These are phyloP conservation scores for Saccharomyces hybrid DNA, from an alignment of 1,139 yeast genomes.

Conservation along the genomic window DNA sequence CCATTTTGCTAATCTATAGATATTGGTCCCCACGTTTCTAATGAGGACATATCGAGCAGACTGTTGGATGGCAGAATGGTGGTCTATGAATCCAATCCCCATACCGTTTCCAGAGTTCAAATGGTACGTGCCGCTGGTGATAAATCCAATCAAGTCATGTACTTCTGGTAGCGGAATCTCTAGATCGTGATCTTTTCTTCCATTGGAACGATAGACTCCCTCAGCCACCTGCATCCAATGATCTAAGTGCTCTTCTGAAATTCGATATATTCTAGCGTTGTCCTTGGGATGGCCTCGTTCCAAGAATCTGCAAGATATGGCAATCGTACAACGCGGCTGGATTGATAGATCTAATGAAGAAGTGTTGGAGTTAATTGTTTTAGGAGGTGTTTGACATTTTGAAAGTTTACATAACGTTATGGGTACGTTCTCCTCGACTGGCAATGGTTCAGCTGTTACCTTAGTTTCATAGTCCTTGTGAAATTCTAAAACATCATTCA, in stretches of 20 bases:
- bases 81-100: slow-evolving; percentile 57
- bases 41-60: slow-evolving; percentile 32
- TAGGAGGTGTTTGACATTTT: slow-evolving; percentile 2
- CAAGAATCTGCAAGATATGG: slow-evolving; percentile 17
- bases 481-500: slow-evolving; percentile 39
- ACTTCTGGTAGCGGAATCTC: slow-evolving; percentile 28
- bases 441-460: slow-evolving; percentile 13
- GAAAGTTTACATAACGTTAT: slow-evolving; percentile 25
- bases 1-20: slow-evolving; percentile 35
- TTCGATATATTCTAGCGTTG: slow-evolving; percentile 61
- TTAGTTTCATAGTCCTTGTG: slow-evolving; percentile 15
- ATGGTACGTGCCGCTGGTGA: slow-evolving; percentile 71
- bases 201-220: slow-evolving; percentile 22
- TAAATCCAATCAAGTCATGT: slow-evolving; percentile 59
- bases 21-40: slow-evolving; percentile 47
- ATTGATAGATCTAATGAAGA: slow-evolving; percentile 12
- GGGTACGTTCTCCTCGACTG: slow-evolving; percentile 18
- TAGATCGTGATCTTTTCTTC: slow-evolving; percentile 24
- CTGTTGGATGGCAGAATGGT: slow-evolving; percentile 17
- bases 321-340: slow-evolving; percentile 8
- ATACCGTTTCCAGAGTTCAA: slow-evolving; percentile 54
- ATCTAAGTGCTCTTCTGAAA: slow-evolving; percentile 34
- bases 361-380: slow-evolving; percentile 2
- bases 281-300: slow-evolving; percentile 56
- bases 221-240: slow-evolving; percentile 30